Evolutionary conservation across 2,329 filamentous ascomycete genomes (phyloP).

Genomic region (Neoscytalidium dimidiatum): DNA sequence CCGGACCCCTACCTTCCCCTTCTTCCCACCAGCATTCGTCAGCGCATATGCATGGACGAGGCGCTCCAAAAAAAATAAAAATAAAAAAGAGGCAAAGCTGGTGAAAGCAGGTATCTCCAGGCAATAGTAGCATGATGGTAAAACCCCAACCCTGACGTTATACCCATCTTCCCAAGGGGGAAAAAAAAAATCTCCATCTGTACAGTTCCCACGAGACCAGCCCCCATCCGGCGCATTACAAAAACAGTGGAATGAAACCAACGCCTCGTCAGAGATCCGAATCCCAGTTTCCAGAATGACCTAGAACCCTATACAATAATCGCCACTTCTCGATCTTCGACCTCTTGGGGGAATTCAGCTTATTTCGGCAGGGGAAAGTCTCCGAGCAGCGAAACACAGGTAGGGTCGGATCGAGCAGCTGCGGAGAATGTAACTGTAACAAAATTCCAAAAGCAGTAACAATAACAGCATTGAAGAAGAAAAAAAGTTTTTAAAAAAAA

Average conservation of each 20-base stretch:
- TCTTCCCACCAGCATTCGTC: background rate
- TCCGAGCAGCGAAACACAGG: too few species aligned
- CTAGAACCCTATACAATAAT: background rate
- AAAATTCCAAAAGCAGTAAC: background rate
- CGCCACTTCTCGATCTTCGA: background rate
- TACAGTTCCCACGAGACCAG: background rate
- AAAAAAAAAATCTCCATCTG: background rate
- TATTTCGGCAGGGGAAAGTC: background rate
- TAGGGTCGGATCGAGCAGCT: constrained; percentile 14
- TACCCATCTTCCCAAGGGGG: background rate
- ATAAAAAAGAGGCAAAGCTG: background rate
- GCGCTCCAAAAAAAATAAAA: background rate
- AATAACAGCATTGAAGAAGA: background rate
- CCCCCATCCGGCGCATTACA: background rate
- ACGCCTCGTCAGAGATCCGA: background rate
- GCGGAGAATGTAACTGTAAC: background rate
- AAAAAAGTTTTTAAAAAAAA: too few species aligned
- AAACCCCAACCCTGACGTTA: background rate
- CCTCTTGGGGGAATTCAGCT: background rate
- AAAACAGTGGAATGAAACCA: background rate
- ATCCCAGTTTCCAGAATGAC: background rate
- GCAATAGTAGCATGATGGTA: background rate
- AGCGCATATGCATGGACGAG: background rate
- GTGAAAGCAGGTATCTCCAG: background rate
- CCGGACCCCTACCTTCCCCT: background rate